These are phyloP conservation scores for Trichoderma asperellum DNA, from an alignment of 2,329 filamentous ascomycete species.

Conservation along the genomic window DNA sequence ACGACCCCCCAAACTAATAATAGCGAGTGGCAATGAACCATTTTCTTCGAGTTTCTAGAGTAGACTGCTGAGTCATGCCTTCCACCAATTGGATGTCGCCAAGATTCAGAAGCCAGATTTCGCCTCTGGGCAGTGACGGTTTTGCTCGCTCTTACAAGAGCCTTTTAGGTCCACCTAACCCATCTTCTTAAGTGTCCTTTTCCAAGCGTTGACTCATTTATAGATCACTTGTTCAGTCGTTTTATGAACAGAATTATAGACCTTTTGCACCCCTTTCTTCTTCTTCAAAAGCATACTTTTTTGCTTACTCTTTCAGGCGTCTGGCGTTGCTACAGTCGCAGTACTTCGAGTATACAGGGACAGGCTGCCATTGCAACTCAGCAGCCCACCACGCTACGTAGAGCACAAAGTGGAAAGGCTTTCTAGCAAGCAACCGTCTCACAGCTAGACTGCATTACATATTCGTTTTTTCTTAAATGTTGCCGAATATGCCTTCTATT, in stretches of 20 bases:
- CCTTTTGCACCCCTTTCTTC: not conserved
- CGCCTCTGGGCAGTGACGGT: conserved; percentile 20
- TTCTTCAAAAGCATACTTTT: not conserved
- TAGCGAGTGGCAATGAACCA: not conserved
- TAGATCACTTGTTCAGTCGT: not conserved
- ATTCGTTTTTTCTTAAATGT: not conserved
- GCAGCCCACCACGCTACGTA: not conserved
- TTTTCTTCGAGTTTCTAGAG: conserved; percentile 18
- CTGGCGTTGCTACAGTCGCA: not conserved
- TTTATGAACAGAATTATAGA: not conserved
- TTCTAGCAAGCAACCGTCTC: not conserved
- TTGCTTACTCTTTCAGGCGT: not conserved
- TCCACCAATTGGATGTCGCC: conserved; percentile 29
- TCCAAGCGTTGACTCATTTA: conserved; percentile 30
- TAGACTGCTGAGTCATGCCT: conserved; percentile 17
- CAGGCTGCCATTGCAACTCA: not conserved
- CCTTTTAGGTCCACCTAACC: conserved; percentile 22
- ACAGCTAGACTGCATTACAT: not conserved
- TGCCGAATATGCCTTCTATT: conserved; percentile 3
- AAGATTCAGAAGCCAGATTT: conserved; percentile 29
- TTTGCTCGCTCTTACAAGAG: not conserved
- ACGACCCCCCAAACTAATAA: not conserved
- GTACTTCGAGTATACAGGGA: not conserved
- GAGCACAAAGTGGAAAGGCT: not conserved
- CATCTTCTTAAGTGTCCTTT: conserved; percentile 31